Conservation (phyloP, 768 basidiomycete genomes). For the Pleurotus tuber-regium region DNA sequence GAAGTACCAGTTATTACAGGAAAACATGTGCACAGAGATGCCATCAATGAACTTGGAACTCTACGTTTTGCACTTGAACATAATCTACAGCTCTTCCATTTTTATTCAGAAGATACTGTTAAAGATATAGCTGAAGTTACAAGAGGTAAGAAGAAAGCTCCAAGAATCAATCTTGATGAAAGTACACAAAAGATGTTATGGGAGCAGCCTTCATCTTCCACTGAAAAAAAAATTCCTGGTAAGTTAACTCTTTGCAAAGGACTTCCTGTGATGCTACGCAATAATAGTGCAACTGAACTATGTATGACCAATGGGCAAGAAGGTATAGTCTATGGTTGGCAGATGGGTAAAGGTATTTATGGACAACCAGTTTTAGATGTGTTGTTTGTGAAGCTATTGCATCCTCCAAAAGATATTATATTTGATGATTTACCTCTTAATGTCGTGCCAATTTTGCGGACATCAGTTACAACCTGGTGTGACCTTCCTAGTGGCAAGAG, state of each 20-base stretch:
- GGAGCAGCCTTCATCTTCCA: slow-evolving; percentile 19
- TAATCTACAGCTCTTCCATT: slow-evolving; percentile 19
- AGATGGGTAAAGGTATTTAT: slow-evolving; percentile 9
- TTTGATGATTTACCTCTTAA: slow-evolving; percentile 11
- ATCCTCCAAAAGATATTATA: slow-evolving; percentile 10
- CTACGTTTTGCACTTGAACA: slow-evolving; percentile 31
- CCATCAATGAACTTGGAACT: slow-evolving; percentile 30
- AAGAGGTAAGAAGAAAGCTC: neutral
- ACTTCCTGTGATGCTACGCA: slow-evolving; percentile 28
- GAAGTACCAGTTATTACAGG: slow-evolving; percentile 37
- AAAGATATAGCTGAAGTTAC: neutral
- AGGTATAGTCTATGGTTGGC: slow-evolving; percentile 23
- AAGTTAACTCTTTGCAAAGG: slow-evolving; percentile 27
- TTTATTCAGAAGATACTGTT: slow-evolving; percentile 23
- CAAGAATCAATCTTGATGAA: neutral
- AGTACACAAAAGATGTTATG: slow-evolving; percentile 19
- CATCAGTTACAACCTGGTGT: slow-evolving; percentile 9
- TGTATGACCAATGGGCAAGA: slow-evolving; percentile 31
- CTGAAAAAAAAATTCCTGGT: slow-evolving; percentile 23
- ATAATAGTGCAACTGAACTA: too few species aligned
- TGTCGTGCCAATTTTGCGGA: slow-evolving; percentile 16
- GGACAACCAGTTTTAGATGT: slow-evolving; percentile 16
- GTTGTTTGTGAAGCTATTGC: slow-evolving; percentile 14
- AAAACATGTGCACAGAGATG: slow-evolving; percentile 32
- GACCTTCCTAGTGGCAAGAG: slow-evolving; percentile 13